Conservation (phyloP, 2,329 filamentous ascomycete species). For the Zasmidium angulare region DNA sequence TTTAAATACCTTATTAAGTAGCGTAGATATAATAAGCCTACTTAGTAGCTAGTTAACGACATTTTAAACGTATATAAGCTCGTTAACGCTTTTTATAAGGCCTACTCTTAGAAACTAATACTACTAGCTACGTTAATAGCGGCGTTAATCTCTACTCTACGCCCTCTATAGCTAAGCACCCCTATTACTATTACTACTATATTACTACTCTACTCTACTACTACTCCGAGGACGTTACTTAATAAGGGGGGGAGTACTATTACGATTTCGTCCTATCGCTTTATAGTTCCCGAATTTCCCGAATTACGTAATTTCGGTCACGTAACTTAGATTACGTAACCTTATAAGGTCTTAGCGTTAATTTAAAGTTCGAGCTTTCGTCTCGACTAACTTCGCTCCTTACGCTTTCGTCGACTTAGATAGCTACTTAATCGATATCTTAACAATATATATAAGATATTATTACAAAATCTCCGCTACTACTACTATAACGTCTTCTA, state of each 20-base stretch:
- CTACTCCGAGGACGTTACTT: background rate
- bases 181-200: background rate
- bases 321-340: background rate
- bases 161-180: too few species aligned
- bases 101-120: background rate
- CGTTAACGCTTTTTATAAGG: background rate
- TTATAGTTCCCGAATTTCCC: background rate
- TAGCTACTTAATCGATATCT: too few species aligned
- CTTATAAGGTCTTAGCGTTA: too few species aligned
- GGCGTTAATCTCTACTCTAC: background rate
- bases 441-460: too few species aligned
- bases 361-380: too few species aligned
- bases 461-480: too few species aligned
- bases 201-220: too few species aligned
- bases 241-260: background rate
- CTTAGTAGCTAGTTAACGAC: background rate
- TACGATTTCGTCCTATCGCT: too few species aligned
- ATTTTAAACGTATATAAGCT: background rate
- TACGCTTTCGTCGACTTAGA: too few species aligned
- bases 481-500: too few species aligned
- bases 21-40: too few species aligned
- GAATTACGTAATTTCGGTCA: background rate
- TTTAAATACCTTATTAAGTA: background rate
- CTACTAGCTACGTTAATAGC: background rate
- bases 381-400: too few species aligned